Evolutionary conservation across 2,329 filamentous ascomycete species (phyloP), one percentile per base, ranked within the genome.

Genomic region (Calonectria pseudoturangicola): DNA sequence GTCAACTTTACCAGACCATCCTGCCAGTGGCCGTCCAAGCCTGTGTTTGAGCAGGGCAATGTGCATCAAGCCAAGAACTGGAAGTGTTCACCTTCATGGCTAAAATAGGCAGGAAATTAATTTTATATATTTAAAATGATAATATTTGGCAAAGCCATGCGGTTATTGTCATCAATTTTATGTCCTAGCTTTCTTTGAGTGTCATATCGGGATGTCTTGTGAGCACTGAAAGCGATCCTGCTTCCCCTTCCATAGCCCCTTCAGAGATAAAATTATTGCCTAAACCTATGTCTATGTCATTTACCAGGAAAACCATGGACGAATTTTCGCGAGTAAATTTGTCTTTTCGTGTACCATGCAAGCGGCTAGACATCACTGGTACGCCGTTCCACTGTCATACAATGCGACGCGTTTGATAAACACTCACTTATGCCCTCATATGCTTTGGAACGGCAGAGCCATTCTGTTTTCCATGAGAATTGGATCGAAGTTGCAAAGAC

Each of bases 1-100:
- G 18, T 47, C 25, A 47, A 47, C 2, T 63, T 63, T 2, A 63
- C 58, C 7, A 43, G 39, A 25, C 58, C 39, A 18, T 28, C 58
- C 16, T 63, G 58, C n/a, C 39, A 47, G 25, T 63, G 41, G 58
- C 58, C 58, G 25, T 45, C 39, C 2, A 63, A 47, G 16, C 58
- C 58, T 2, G 41, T 30, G 41, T 47, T 47, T 12, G 7, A 45
- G 16, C 13, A 27, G 21, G 41, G 27, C 12, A 21, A 33, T 33
- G 58, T 63, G 16, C 2, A 21, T 7, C 16, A 63, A 21, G 25
- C 41, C 10, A 2, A 63, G 41, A 63, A 33, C 13, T 63, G 58
- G 58, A 63, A 63, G n/a, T 47, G 58, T 10, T 63, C 58, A 18
- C 16, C 16, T n/a, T 63, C 58, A 5, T 63, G 39, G 39, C 10